These are phyloP conservation scores for Monosporozyma servazzii DNA, from an alignment of 805 yeast species.

Conservation along the genomic window DNA sequence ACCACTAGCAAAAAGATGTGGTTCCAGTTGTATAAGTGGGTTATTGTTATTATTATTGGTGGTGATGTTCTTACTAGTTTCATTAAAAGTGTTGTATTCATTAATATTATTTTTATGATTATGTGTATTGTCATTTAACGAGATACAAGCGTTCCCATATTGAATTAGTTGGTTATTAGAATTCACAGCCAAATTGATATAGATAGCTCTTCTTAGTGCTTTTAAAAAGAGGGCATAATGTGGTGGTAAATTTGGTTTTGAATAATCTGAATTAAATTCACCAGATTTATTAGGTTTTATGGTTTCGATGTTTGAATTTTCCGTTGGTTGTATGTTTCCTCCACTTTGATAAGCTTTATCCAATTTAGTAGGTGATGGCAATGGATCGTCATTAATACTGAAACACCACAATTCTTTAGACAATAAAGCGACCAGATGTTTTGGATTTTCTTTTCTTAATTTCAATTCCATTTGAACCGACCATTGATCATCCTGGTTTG, in stretches of 20 bases:
- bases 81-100: neutral
- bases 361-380: conserved; percentile 22
- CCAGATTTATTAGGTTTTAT: conserved; percentile 24
- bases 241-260: conserved; percentile 32
- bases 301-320: neutral
- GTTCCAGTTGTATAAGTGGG: conserved; percentile 33
- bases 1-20: conserved; percentile 39
- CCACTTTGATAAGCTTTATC: neutral
- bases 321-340: neutral
- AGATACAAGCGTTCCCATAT: conserved; percentile 40
- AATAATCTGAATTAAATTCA: conserved; percentile 27
- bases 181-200: conserved; percentile 26
- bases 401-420: conserved; percentile 39
- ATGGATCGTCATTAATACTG: conserved; percentile 32
- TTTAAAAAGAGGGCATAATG: conserved; percentile 40
- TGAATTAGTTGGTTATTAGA: conserved; percentile 35
- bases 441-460: conserved; percentile 30
- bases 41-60: neutral
- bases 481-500: conserved; percentile 33
- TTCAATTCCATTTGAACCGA: conserved; percentile 35
- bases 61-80: neutral
- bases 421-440: conserved; percentile 31
- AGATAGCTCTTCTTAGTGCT: conserved; percentile 38
- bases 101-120: neutral
- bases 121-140: conserved; percentile 10